phyloP scores from a whole-genome alignment of 495 filamentous ascomycete species.

The Saxophila tyrrhenica region DNA sequence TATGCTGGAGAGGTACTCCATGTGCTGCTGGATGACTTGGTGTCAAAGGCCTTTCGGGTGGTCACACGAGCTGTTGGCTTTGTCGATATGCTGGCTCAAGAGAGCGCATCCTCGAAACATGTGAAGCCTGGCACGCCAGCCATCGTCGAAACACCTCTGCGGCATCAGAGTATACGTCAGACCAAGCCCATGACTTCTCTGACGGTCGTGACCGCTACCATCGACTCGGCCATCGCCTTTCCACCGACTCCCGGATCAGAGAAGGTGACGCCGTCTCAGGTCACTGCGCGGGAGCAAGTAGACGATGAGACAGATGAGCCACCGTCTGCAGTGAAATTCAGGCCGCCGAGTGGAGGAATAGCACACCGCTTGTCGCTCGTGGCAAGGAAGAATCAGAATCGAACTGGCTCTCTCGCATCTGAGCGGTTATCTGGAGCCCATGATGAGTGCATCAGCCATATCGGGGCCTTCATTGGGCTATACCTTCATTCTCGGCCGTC shows the following conservation, averaged over 20 bases:
- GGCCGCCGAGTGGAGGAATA: slow-evolving; percentile 20
- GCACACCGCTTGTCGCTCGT: slow-evolving; percentile 35
- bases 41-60: slow-evolving; percentile 85
- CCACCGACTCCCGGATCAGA: background rate
- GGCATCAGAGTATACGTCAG: background rate
- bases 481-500: slow-evolving; percentile 74
- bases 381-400: slow-evolving; percentile 15
- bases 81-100: slow-evolving; percentile 78
- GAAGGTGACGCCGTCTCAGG: background rate
- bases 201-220: background rate
- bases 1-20: slow-evolving; percentile 50
- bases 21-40: slow-evolving; percentile 77
- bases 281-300: background rate
- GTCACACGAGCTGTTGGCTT: slow-evolving; percentile 85
- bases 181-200: background rate
- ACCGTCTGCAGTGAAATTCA: background rate
- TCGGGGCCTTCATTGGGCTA: slow-evolving; percentile 85
- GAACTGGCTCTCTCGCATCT: slow-evolving; percentile 40
- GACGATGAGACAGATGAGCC: background rate
- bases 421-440: slow-evolving; percentile 62
- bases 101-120: slow-evolving; percentile 26
- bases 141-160: background rate
- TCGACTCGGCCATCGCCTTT: background rate
- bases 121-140: background rate
- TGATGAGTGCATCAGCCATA: slow-evolving; percentile 75